These are phyloP conservation scores for Colletotrichum incanum DNA, from an alignment of 2,329 filamentous ascomycete species.

Conservation along the genomic window DNA sequence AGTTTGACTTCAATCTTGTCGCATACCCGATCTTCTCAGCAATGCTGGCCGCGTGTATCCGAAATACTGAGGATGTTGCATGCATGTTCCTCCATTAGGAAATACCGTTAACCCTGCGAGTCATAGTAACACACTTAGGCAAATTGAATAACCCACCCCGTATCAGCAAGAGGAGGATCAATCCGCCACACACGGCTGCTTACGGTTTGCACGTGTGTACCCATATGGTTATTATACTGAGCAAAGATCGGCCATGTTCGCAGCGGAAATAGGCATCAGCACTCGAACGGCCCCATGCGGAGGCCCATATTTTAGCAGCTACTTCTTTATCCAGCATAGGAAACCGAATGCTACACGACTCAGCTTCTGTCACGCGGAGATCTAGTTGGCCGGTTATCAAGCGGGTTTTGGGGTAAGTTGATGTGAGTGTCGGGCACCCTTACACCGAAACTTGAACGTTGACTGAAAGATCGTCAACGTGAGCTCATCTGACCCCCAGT, in stretches of 20 bases:
- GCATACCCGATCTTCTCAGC: not conserved
- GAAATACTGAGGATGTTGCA: not conserved
- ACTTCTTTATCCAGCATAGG: not conserved
- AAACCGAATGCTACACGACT: not conserved
- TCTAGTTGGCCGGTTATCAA: not conserved
- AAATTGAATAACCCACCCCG: too few relatives aligned
- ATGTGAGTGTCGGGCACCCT: too few relatives aligned
- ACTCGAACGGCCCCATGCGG: not conserved
- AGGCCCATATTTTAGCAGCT: not conserved
- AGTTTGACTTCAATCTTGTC: not conserved
- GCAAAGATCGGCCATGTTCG: constrained; percentile 3
- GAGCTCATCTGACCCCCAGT: too few relatives aligned
- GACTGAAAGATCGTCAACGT: too few relatives aligned
- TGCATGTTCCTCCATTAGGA: not conserved
- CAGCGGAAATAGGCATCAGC: not conserved
- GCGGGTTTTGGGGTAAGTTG: not conserved
- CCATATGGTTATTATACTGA: too few relatives aligned
- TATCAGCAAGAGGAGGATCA: not conserved
- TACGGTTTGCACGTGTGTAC: too few relatives aligned
- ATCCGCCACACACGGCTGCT: not conserved
- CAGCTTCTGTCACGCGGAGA: not conserved
- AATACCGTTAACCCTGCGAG: not conserved
- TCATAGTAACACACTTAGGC: too few relatives aligned
- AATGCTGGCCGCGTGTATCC: not conserved
- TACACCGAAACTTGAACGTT: too few relatives aligned